Evolutionary conservation across 1,284 basidiomycete species (phyloP), one percentile per base, ranked within the genome.

Genomic region (Cryptococcus maquisensis): DNA sequence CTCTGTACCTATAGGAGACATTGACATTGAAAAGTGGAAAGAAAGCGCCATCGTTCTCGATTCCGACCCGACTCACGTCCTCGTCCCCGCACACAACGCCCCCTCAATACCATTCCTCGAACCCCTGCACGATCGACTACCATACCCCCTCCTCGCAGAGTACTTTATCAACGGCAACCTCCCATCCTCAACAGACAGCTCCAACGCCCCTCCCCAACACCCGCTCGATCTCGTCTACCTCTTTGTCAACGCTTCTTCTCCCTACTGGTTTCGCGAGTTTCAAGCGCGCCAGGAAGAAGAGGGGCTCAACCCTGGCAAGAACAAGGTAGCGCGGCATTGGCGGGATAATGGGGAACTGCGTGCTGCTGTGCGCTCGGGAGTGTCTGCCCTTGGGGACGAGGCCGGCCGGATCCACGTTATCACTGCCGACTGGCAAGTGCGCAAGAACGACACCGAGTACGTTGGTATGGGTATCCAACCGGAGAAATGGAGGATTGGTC

Each of bases 271-370:
- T 13, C 46, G 48, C 1, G 69, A 59, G 15, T 57, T 65, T 58
- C 36, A 55, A 10, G 45, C 42, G 6, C 55, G 63, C n/a, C 61
- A 59, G 7, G 50, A 43, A 13, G 39, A 49, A 20, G 69, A 72
- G 49, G 49, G 49, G 23, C 23, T 13, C 10, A 24, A 24, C 10
- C 28, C 44, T 4, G 65, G 62, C 4, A 57, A 54, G 21, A 32
- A 32, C 28, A 32, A 32, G 28, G 28, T 32, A 6, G 56, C 47
- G 20, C 54, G 60, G 23, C 66, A 68, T 45, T 74, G 62, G 64
- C 50, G 72, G 18, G 72, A 74, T 52, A 74, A 74, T 48, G 71
- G 71, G 37, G 72, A 74, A 57, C 56, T 74, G 23, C 50, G 69
- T 36, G 70, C 69, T 10, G 63, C 69, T 1, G 51, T 74, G 9